Evolutionary conservation across 306 rosid species (phyloP).

Genomic region (Leucaena leucocephala): DNA sequence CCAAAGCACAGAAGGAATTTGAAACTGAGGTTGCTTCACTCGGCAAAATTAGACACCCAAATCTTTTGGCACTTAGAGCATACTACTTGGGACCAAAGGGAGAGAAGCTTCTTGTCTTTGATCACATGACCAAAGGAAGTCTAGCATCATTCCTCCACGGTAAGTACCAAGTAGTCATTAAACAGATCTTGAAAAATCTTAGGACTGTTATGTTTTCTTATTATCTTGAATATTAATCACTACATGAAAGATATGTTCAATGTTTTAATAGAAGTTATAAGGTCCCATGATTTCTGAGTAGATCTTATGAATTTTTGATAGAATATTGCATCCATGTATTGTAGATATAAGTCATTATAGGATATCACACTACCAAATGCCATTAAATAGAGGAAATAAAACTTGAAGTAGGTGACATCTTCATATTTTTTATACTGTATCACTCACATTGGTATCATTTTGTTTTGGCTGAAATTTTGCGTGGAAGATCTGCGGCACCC

Average conservation of each 20-base stretch:
- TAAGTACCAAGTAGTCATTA: slow-evolving; percentile 43
- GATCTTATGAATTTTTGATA: neutral
- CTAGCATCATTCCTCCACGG: slow-evolving; percentile 92
- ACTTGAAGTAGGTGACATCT: no score
- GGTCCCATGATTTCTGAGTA: neutral
- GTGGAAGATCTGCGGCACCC: no score
- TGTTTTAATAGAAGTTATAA: neutral
- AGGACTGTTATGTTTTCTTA: neutral
- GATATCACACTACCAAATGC: neutral
- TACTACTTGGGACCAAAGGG: slow-evolving; percentile 80
- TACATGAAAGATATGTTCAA: neutral
- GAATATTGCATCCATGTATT: neutral
- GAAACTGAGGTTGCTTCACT: slow-evolving; percentile 79
- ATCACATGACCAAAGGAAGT: slow-evolving; percentile 62
- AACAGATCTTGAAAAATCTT: neutral
- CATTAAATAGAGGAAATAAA: neutral
- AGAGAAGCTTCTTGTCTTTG: slow-evolving; percentile 71
- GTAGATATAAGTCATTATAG: neutral
- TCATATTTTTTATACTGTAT: neutral
- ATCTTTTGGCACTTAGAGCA: slow-evolving; percentile 82
- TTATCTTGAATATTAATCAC: neutral
- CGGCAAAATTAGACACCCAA: slow-evolving; percentile 76
- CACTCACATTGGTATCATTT: neutral
- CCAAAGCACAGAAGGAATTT: slow-evolving; percentile 83
- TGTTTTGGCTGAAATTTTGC: no score